Conservation (phyloP, 192 early-diverging fungal genomes). For the Coemansia sp. region DNA sequence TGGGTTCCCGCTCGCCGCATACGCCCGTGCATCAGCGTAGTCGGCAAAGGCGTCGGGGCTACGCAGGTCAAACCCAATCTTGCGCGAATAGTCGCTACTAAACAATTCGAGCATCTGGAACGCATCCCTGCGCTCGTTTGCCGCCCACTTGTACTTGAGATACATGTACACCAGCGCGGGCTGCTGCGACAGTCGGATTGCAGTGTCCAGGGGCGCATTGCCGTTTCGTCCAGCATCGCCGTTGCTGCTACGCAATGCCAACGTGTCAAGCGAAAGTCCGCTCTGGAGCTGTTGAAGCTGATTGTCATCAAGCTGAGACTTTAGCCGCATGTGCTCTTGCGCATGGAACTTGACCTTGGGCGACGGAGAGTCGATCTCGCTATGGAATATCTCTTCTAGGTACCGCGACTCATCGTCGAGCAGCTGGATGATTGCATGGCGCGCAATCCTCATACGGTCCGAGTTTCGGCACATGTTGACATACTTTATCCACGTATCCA, state of each 20-base stretch:
- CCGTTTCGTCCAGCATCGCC: not conserved
- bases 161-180: conserved; percentile 76
- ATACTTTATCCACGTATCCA: conserved; percentile 96
- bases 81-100: conserved; percentile 60
- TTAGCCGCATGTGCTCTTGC: conserved; percentile 25
- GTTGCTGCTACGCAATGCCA: not conserved
- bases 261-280: not conserved
- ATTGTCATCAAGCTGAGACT: conserved; percentile 12
- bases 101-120: conserved; percentile 77
- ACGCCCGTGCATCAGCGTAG: conserved; percentile 19
- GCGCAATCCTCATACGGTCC: conserved; percentile 58
- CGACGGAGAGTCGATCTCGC: conserved; percentile 17
- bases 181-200: conserved; percentile 38
- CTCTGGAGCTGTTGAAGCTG: conserved; percentile 5
- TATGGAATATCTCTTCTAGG: conserved; percentile 21
- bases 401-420: conserved; percentile 34
- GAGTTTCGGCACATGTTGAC: conserved; percentile 91
- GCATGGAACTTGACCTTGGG: conserved; percentile 21
- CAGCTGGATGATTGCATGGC: conserved; percentile 37
- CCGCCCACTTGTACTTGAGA: conserved; percentile 66
- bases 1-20: conserved; percentile 1
- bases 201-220: conserved; percentile 21
- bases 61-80: conserved; percentile 39
- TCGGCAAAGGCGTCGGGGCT: conserved; percentile 33
- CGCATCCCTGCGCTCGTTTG: conserved; percentile 51